Evolutionary conservation across 257 asterid genomes (phyloP).

Genomic region (Echium plantagineum): DNA sequence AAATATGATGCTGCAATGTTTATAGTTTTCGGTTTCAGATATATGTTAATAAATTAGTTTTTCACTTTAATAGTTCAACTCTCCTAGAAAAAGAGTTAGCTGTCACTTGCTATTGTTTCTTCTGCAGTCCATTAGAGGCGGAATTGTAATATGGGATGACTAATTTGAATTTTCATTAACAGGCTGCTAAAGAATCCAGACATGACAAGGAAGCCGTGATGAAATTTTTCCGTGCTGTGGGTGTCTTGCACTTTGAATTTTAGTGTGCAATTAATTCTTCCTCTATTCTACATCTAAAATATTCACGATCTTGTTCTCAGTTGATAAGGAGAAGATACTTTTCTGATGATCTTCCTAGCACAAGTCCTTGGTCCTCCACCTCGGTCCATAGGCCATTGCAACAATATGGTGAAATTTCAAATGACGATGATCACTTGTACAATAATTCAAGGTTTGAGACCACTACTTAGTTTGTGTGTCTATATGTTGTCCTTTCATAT

Average conservation of each 20-base stretch:
- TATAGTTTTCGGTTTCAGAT: neutral
- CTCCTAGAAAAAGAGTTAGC: neutral
- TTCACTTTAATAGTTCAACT: neutral
- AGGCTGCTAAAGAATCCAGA: constrained; percentile 98
- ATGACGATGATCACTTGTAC: constrained; percentile 62
- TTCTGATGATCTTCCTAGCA: constrained; percentile 81
- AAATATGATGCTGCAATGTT: neutral
- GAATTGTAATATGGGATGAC: neutral
- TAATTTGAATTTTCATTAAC: constrained; percentile 5
- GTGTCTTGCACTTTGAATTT: constrained; percentile 19
- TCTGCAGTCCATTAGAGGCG: neutral
- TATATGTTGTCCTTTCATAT: neutral
- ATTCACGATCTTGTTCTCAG: constrained; percentile 30
- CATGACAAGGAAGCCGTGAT: constrained; percentile 85
- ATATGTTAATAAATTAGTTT: neutral
- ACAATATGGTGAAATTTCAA: constrained; percentile 56
- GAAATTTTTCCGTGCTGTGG: constrained; percentile 76
- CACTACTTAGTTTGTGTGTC: neutral
- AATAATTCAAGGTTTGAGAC: constrained; percentile 32
- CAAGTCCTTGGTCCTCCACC: constrained; percentile 60
- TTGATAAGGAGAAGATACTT: constrained; percentile 94
- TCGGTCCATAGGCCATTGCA: constrained; percentile 31
- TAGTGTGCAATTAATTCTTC: neutral
- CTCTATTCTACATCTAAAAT: constrained; percentile 8
- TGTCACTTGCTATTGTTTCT: neutral